Evolutionary conservation across 345 rosid species (phyloP).

Genomic region (Eucalyptus shirleyi): DNA sequence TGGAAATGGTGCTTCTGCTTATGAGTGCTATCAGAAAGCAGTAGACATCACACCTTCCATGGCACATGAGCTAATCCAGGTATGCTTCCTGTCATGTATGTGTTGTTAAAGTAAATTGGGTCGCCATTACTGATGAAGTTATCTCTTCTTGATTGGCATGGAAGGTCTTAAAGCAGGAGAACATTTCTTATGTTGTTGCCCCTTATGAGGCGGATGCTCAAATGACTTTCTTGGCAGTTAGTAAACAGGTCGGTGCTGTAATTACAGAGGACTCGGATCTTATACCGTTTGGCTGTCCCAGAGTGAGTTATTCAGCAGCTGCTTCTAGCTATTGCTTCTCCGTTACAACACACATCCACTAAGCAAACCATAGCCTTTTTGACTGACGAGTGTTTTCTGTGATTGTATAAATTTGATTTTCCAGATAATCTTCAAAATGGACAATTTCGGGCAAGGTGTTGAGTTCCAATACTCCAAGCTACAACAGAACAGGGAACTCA

Average conservation of each 20-base stretch:
- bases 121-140: background rate
- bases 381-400: background rate
- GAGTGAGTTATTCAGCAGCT: conserved; percentile 41
- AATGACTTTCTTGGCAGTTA: conserved; percentile 82
- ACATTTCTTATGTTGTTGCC: conserved; percentile 64
- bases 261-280: conserved; percentile 98
- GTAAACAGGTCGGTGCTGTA: conserved; percentile 77
- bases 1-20: conserved; percentile 76
- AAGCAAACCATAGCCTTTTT: background rate
- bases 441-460: conserved; percentile 88
- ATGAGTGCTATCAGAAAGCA: conserved; percentile 89
- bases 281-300: conserved; percentile 92
- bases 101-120: background rate
- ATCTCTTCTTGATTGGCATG: conserved; percentile 1
- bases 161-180: conserved; percentile 76
- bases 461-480: conserved; percentile 69
- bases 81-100: background rate
- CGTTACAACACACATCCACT: background rate
- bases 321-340: background rate
- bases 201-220: conserved; percentile 99
- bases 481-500: conserved; percentile 49
- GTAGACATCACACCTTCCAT: conserved; percentile 92
- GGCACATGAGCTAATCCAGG: conserved; percentile 82
- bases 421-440: conserved; percentile 91
- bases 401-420: background rate